Conservation (phyloP, 257 asterid species). For the Solanum infundibuliforme region DNA sequence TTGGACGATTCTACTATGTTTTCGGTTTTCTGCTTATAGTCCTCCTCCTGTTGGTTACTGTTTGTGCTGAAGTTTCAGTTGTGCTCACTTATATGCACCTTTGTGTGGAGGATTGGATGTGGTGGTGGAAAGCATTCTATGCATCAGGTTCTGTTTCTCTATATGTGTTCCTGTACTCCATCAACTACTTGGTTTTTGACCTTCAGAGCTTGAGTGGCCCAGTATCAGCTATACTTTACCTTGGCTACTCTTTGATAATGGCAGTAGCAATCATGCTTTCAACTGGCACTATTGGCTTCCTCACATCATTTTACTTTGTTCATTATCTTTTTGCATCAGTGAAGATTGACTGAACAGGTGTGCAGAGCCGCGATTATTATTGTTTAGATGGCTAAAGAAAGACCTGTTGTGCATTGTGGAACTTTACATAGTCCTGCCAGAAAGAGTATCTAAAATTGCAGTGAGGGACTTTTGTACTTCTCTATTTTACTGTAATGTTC, state of each 20-base stretch:
- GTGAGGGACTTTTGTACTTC: background rate
- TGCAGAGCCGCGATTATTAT: background rate
- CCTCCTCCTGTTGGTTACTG: slow-evolving; percentile 43
- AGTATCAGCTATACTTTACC: slow-evolving; percentile 59
- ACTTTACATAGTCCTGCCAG: background rate
- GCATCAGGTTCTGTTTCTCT: slow-evolving; percentile 81
- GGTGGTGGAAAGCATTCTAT: slow-evolving; percentile 95
- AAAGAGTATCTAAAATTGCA: slow-evolving; percentile 12
- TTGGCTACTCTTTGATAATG: slow-evolving; percentile 76
- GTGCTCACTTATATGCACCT: slow-evolving; percentile 87
- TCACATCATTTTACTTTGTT: slow-evolving; percentile 72
- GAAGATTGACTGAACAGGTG: slow-evolving; percentile 57
- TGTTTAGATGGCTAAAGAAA: background rate
- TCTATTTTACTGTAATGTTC: slow-evolving; percentile 1
- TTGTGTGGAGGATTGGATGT: slow-evolving; percentile 88
- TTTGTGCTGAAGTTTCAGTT: slow-evolving; percentile 79
- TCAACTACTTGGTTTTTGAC: slow-evolving; percentile 74
- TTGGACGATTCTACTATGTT: slow-evolving; percentile 70
- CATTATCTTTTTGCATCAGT: slow-evolving; percentile 84
- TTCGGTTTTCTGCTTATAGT: slow-evolving; percentile 74
- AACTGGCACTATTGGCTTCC: slow-evolving; percentile 75
- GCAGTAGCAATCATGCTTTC: slow-evolving; percentile 71
- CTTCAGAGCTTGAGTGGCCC: slow-evolving; percentile 85
- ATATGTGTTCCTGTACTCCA: slow-evolving; percentile 67
- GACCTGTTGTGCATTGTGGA: slow-evolving; percentile 5